Base-by-base conservation (phyloP, 257 asterid genomes). In the Gynochthodes officinalis region DNA sequence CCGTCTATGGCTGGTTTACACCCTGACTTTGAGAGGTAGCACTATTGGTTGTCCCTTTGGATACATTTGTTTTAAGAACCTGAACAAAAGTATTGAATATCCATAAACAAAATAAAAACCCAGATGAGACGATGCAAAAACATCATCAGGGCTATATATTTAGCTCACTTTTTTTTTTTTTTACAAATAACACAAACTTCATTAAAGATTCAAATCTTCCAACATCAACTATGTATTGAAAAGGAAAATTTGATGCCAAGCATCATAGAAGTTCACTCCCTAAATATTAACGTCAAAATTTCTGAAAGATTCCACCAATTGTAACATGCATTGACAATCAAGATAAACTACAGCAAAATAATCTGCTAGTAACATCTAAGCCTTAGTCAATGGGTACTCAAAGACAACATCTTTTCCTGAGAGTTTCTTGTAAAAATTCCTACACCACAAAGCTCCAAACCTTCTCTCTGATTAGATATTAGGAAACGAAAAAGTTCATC, bases 391-490 rank as follows among this genome's bases (percentile, higher is more conserved):
- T 2, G 88, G 88, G 66, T 72, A 84, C 73, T 84, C 88, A 1
- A 84, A 84, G 50, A 78, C 85, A 32, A 81, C 85, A 46, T 83
- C 88, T 77, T 84, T 84, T 44, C 88, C 88, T 6, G 88, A 79
- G 28, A 84, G 88, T 77, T 79, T 84, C 63, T 81, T 67, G 78
- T 84, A 84, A 71, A 84, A n/a, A n/a, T n/a, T n/a, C n/a, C n/a
- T n/a, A n/a, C n/a, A n/a, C n/a, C n/a, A n/a, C n/a, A n/a, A n/a
- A n/a, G n/a, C n/a, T n/a, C n/a, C n/a, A n/a, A n/a, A n/a, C n/a
- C n/a, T n/a, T n/a, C n/a, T n/a, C n/a, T n/a, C n/a, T n/a, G n/a
- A n/a, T n/a, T n/a, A n/a, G n/a, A n/a, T n/a, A n/a, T n/a, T n/a
- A n/a, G n/a, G n/a, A n/a, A n/a, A n/a, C n/a, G n/a, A n/a, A n/a